phyloP scores from a whole-genome alignment of 352 stramenopile genomes.

The Phytophthora hybrid region DNA sequence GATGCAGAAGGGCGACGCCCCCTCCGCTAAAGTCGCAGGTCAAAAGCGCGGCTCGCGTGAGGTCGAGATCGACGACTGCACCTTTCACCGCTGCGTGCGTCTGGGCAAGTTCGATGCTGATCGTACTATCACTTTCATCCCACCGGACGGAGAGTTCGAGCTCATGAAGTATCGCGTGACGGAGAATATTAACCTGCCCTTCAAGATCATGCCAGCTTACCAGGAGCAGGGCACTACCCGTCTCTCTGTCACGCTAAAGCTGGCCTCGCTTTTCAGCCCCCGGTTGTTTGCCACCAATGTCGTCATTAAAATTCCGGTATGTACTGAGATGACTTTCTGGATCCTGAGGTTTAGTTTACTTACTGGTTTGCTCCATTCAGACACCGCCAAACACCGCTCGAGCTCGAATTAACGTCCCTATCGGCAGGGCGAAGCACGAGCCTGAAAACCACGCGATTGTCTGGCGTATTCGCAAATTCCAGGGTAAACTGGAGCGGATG shows the following conservation, averaged over 20 bases:
- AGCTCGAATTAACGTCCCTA: conserved; percentile 95
- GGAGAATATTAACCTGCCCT: conserved; percentile 98
- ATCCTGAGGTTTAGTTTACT: not conserved
- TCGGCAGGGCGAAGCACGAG: conserved; percentile 97
- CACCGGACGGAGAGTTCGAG: conserved; percentile 98
- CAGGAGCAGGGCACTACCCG: conserved; percentile 93
- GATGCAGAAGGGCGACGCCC: conserved; percentile 94
- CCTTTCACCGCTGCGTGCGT: conserved; percentile 98
- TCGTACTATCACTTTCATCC: conserved; percentile 97
- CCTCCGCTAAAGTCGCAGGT: conserved; percentile 60
- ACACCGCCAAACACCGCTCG: conserved; percentile 96
- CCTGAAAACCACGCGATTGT: conserved; percentile 98
- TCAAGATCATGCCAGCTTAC: conserved; percentile 97
- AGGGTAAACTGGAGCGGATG: conserved; percentile 95
- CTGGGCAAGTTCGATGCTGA: conserved; percentile 99
- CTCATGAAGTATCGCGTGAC: conserved; percentile 98
- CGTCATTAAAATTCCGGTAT: conserved; percentile 94
- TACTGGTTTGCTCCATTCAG: conserved; percentile 22
- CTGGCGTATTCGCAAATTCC: conserved; percentile 98
- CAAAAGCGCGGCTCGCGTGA: conserved; percentile 81
- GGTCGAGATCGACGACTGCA: conserved; percentile 98
- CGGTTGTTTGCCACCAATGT: conserved; percentile 97
- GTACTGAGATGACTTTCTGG: conserved; percentile 2
- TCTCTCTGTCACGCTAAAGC: conserved; percentile 85
- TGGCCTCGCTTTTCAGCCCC: conserved; percentile 95